A percentile compares a stretch with the other conserved stretches of the same genome.
phyloP scores from a whole-genome alignment of 805 yeast species.

The Barnettozyma salicaria region DNA sequence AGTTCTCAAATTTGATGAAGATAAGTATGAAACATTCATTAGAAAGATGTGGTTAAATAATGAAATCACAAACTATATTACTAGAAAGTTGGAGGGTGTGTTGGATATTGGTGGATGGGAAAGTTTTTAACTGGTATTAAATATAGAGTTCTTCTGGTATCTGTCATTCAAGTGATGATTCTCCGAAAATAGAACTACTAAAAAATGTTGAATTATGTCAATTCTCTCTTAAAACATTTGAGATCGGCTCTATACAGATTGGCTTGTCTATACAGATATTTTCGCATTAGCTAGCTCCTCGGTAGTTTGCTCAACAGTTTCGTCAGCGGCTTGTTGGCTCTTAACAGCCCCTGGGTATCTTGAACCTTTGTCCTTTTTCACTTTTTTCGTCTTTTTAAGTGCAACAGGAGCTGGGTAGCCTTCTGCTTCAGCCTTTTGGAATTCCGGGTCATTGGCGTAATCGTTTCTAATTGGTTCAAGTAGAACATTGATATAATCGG shows the following conservation, averaged over 20 bases:
- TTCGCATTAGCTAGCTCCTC: conserved; percentile 27
- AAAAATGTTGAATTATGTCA: too few species aligned
- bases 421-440: conserved; percentile 62
- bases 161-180: too few species aligned
- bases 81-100: conserved; percentile 71
- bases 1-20: conserved; percentile 57
- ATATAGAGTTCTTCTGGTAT: too few species aligned
- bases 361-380: conserved; percentile 83
- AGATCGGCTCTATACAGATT: background rate
- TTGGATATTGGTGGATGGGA: conserved; percentile 96
- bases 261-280: conserved; percentile 25
- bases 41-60: conserved; percentile 73
- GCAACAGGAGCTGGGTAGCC: conserved; percentile 81
- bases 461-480: conserved; percentile 81
- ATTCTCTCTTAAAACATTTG: too few species aligned
- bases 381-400: conserved; percentile 61
- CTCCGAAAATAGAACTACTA: too few species aligned
- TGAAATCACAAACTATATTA: conserved; percentile 68
- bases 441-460: conserved; percentile 55
- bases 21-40: conserved; percentile 59
- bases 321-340: conserved; percentile 26
- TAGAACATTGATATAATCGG: conserved; percentile 74
- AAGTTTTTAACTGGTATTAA: conserved; percentile 2
- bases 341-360: conserved; percentile 68
- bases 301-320: conserved; percentile 29